phyloP scores from a whole-genome alignment of 192 early-diverging fungal genomes.

The Mortierella antarctica region DNA sequence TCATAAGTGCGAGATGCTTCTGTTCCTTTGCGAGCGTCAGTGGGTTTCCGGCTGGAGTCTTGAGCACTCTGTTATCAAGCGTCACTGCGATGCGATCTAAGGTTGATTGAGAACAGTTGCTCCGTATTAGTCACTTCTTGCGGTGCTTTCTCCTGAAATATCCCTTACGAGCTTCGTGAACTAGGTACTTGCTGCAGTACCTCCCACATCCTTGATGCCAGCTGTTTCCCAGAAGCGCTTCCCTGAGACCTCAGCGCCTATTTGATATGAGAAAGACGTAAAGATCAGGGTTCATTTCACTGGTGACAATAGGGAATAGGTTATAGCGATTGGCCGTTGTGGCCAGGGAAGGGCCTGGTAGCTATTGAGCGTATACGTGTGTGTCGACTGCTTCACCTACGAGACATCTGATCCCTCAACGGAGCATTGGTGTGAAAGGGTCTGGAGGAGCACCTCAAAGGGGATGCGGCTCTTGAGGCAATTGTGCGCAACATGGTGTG shows the following conservation, averaged over 20 bases:
- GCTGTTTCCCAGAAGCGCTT: conserved; percentile 72
- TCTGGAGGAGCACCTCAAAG: background rate
- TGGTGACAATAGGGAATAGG: no score
- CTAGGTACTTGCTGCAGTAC: conserved; percentile 30
- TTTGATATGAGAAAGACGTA: background rate
- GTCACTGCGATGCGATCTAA: conserved; percentile 62
- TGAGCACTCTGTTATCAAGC: conserved; percentile 84
- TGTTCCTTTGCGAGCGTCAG: conserved; percentile 70
- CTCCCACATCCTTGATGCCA: conserved; percentile 58
- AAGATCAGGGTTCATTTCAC: background rate
- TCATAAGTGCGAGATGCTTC: conserved; percentile 77
- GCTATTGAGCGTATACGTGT: background rate
- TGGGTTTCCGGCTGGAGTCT: conserved; percentile 82
- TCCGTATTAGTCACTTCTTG: no score
- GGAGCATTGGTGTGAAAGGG: conserved; percentile 45
- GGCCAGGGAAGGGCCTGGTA: no score
- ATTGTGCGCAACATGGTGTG: conserved; percentile 38
- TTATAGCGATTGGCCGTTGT: no score
- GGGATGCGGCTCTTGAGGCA: conserved; percentile 21
- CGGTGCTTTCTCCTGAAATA: no score
- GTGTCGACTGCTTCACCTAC: conserved; percentile 8
- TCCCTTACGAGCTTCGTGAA: background rate
- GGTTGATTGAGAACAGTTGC: background rate
- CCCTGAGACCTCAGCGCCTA: conserved; percentile 64
- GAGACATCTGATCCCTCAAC: conserved; percentile 34